Percentiles rank a stretch among this genome's conserved stretches.
These are phyloP conservation scores for Venturia oleaginea DNA, from an alignment of 2,329 filamentous ascomycete genomes.

Conservation along the genomic window DNA sequence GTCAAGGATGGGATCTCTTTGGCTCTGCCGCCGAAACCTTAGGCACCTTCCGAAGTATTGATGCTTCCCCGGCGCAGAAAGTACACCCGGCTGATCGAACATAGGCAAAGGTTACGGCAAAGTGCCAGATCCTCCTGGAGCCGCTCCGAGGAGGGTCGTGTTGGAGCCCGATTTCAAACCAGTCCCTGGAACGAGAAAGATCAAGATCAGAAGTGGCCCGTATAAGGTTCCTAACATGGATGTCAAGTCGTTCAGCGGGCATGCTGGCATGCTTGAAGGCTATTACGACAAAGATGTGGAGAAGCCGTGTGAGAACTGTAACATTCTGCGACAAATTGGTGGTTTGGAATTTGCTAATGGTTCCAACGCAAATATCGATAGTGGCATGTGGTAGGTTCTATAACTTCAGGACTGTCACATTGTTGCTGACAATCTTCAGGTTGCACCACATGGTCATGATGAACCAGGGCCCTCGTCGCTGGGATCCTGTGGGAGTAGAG, in stretches of 20 bases:
- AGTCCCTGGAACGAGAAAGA: background rate
- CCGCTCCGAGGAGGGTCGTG: background rate
- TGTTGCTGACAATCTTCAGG: background rate
- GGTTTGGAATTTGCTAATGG: conserved; percentile 11
- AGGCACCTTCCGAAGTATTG: background rate
- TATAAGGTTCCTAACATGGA: conserved; percentile 13
- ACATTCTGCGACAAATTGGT: background rate
- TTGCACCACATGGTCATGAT: conserved; percentile 13
- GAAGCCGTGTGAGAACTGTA: conserved; percentile 13
- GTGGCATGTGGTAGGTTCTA: conserved; percentile 9
- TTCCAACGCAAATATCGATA: conserved; percentile 9
- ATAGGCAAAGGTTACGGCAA: conserved; percentile 5
- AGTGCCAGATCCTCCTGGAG: conserved; percentile 10
- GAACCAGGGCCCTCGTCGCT: conserved; percentile 7
- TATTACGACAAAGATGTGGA: conserved; percentile 8
- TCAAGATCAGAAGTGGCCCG: conserved; percentile 13
- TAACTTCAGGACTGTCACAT: background rate
- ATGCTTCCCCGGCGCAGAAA: background rate
- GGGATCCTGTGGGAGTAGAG: background rate
- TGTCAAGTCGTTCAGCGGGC: background rate
- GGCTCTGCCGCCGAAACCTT: background rate
- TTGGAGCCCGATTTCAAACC: background rate
- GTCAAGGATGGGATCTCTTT: conserved; percentile 5
- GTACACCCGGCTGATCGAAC: background rate
- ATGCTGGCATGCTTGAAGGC: conserved; percentile 11